phyloP scores from a whole-genome alignment of 345 rosid species.

The Nasturtium officinale region DNA sequence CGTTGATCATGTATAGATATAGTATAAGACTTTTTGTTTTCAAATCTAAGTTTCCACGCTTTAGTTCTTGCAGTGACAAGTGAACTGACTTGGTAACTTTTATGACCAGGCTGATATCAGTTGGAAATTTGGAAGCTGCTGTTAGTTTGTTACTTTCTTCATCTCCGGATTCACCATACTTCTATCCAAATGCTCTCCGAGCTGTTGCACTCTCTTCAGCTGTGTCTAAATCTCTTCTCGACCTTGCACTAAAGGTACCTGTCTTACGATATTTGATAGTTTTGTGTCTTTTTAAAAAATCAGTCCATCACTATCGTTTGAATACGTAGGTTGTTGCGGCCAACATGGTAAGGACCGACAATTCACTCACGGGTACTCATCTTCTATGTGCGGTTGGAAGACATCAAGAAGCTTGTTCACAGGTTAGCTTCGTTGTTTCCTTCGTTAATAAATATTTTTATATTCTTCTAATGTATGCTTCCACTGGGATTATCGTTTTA shows the following conservation, averaged over 20 bases:
- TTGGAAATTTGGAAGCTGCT: conserved; percentile 96
- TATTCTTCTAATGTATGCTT: conserved; percentile 20
- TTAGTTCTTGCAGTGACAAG: conserved; percentile 28
- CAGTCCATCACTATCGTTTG: conserved; percentile 17
- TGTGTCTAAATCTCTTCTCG: conserved; percentile 91
- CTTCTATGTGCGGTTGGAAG: conserved; percentile 98
- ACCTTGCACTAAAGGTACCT: conserved; percentile 87
- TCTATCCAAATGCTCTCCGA: conserved; percentile 92
- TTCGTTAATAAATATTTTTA: conserved; percentile 4
- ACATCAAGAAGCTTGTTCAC: conserved; percentile 98
- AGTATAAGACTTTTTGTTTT: neutral
- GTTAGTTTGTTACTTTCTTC: conserved; percentile 92
- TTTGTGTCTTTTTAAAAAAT: neutral
- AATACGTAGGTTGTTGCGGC: conserved; percentile 86
- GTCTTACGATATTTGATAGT: neutral
- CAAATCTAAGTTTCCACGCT: conserved; percentile 5
- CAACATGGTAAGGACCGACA: conserved; percentile 92
- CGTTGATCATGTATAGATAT: neutral
- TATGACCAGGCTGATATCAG: conserved; percentile 73
- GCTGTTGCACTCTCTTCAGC: conserved; percentile 98
- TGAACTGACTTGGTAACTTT: conserved; percentile 32
- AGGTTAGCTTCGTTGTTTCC: conserved; percentile 55
- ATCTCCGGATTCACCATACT: conserved; percentile 86
- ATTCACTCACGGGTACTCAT: conserved; percentile 87
- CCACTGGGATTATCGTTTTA: neutral